Evolutionary conservation across 106 monocot species (phyloP), one percentile per base, ranked within the genome.

Genomic region (Dendrobium chrysotoxum): DNA sequence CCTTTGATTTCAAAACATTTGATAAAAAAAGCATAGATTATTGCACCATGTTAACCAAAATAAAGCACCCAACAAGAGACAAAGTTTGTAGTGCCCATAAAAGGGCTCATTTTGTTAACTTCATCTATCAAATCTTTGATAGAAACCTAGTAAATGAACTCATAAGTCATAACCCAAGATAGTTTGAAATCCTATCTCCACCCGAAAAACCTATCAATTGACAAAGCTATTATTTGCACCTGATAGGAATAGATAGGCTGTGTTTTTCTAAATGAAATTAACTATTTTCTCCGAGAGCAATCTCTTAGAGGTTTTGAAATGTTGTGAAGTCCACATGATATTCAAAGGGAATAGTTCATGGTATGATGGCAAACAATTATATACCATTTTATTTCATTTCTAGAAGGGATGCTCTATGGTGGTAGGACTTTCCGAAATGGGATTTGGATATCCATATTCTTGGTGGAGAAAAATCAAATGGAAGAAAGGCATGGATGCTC

Each of bases 51-150:
- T 64, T 64, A 64, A 64, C n/a, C 5, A 64, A 50, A 64, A 64
- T 64, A 64, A 64, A 26, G 64, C 25, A 23, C 64, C 64, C 64
- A 64, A 64, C 64, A 64, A 64, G 64, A 64, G 64, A 64, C 8
- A 26, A 64, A 64, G 26, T 5, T 64, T 23, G 25, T 65, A 65
- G 0, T 5, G 23, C 64, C 8, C 64, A 25, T 65, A 25, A 23
- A 65, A 7, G 64, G 26, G 1, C 7, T 61, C n/a, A 2, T 25
- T 26, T 26, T 23, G 11, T 65, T 65, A n/a, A 7, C 64, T 65
- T 65, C 26, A 65, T 65, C 11, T 7, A 23, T 65, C 26, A 65
- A 23, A 26, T 65, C 23, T 26, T 65, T 7, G 26, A 35, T 65
- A 25, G 64, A 65, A 9, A 15, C 7, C n/a, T 65, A 26, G 64